A percentile compares a stretch with the other conserved stretches of the same genome.
Conservation (phyloP, 495 filamentous ascomycete genomes). For the Aspergillus diversus region DNA sequence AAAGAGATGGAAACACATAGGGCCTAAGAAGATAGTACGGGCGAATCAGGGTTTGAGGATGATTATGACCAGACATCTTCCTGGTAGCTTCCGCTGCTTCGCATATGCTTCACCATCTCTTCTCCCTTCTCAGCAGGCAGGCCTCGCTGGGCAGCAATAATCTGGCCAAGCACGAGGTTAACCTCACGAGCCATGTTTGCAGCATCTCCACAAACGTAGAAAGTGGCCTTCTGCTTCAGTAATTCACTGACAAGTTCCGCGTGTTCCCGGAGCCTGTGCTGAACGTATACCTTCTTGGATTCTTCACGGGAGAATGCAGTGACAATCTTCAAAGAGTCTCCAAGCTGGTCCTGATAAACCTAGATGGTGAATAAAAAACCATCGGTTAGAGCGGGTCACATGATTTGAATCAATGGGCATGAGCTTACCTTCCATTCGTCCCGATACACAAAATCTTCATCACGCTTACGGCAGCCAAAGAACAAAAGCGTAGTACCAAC, state of each 20-base stretch:
- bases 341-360: constrained; percentile 80
- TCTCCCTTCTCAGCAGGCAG: constrained; percentile 84
- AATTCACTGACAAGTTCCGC: constrained; percentile 87
- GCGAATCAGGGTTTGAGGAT: constrained; percentile 15
- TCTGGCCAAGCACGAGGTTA: constrained; percentile 79
- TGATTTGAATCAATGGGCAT: not conserved
- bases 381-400: constrained; percentile 1
- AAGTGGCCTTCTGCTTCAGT: constrained; percentile 85
- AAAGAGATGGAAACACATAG: constrained; percentile 21
- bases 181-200: constrained; percentile 99
- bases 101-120: constrained; percentile 95
- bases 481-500: constrained; percentile 92
- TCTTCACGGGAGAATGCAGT: constrained; percentile 90
- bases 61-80: constrained; percentile 91
- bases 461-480: constrained; percentile 84
- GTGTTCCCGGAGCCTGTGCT: constrained; percentile 84
- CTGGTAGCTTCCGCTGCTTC: constrained; percentile 92
- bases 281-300: constrained; percentile 90
- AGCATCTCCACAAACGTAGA: constrained; percentile 98
- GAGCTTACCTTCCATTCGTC: constrained; percentile 89
- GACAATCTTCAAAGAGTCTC: constrained; percentile 83
- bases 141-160: constrained; percentile 80
- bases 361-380: constrained; percentile 37
- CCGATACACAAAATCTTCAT: constrained; percentile 90
- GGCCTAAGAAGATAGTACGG: constrained; percentile 30